Base-by-base conservation (phyloP, 176 grass and related monocot species). In the Tillandsia leiboldiana region DNA sequence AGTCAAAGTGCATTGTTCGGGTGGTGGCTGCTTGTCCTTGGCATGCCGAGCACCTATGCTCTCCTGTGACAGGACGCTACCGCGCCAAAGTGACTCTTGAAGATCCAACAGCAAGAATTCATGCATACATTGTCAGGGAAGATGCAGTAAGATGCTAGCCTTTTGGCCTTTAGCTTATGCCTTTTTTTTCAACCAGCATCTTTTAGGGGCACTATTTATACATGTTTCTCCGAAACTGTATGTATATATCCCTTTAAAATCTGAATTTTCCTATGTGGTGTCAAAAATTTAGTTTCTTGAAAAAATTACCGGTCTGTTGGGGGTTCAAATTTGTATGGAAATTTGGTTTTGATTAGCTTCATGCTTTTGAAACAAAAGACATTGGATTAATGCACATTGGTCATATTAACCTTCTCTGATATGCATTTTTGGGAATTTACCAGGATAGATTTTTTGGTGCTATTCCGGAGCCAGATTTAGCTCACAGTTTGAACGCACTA, bases 41-140 rank as follows among this genome's bases (percentile, higher is more conserved):
- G 73, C 52, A 13, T 81, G 58, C 56, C 22, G 64, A 68, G 24
- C 74, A 76, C 26, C 63, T 86, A 52, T 14, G 26, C 71, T 89
- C 52, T 64, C 56, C 82, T 22, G 70, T 70, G 33, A 58, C 65
- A 8, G 85, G 75, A 51, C 51, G 62, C 11, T 51, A 80, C 58
- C 64, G 63, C 62, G 17, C 89, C 33, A 50, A 64, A 66, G 62
- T 91, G 67, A 91, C 76, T 64, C 67, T 96, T 48, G 92, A 96
- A 76, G 92, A 96, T 75, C 88, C 88, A 73, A 91, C 88, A 57
- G 86, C 83, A 20, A 96, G 92, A 82, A 84, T 96, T 73, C 73
- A 65, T 77, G 86, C 92, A 8, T 85, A 73, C 6, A 68, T 96
- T 70, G 56, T 42, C 51, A 79, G 70, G 76, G 67, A 91, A 61